These are phyloP conservation scores for Mycosarcoma maydis DNA, from an alignment of 1,284 basidiomycete species.

Conservation along the genomic window DNA sequence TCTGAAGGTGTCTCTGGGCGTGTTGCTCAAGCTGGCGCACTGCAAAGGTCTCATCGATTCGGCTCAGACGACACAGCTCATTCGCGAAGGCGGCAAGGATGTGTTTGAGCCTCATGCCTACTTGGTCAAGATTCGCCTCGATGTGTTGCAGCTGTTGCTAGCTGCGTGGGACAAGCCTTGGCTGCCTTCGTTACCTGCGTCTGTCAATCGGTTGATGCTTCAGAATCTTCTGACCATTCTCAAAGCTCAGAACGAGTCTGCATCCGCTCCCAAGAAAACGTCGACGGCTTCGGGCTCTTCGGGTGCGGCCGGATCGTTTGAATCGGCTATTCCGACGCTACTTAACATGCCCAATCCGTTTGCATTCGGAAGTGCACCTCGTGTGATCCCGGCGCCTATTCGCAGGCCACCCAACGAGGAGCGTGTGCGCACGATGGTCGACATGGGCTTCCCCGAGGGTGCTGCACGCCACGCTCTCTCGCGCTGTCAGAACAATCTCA, in stretches of 20 bases:
- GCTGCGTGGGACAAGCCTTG: slow-evolving; percentile 85
- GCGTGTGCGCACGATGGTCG: slow-evolving; percentile 82
- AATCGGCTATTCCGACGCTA: slow-evolving; percentile 20
- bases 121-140: slow-evolving; percentile 80
- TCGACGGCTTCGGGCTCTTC: slow-evolving; percentile 5
- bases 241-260: slow-evolving; percentile 74
- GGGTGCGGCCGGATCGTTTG: slow-evolving; percentile 7
- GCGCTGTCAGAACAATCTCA: slow-evolving; percentile 87
- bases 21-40: slow-evolving; percentile 81
- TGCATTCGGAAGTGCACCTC: slow-evolving; percentile 36
- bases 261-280: slow-evolving; percentile 29
- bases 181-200: slow-evolving; percentile 77
- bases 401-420: slow-evolving; percentile 55
- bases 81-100: slow-evolving; percentile 34
- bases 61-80: slow-evolving; percentile 78
- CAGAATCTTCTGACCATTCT: slow-evolving; percentile 83
- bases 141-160: slow-evolving; percentile 76
- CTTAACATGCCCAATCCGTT: slow-evolving; percentile 36
- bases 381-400: slow-evolving; percentile 18
- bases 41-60: slow-evolving; percentile 85
- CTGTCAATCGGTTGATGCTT: slow-evolving; percentile 73
- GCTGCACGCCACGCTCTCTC: slow-evolving; percentile 84
- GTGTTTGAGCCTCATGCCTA: slow-evolving; percentile 84
- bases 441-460: slow-evolving; percentile 94
- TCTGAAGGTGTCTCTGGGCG: slow-evolving; percentile 81